These are phyloP conservation scores for Agaricus sinodeliciosus DNA, from an alignment of 768 basidiomycete genomes.

Conservation along the genomic window DNA sequence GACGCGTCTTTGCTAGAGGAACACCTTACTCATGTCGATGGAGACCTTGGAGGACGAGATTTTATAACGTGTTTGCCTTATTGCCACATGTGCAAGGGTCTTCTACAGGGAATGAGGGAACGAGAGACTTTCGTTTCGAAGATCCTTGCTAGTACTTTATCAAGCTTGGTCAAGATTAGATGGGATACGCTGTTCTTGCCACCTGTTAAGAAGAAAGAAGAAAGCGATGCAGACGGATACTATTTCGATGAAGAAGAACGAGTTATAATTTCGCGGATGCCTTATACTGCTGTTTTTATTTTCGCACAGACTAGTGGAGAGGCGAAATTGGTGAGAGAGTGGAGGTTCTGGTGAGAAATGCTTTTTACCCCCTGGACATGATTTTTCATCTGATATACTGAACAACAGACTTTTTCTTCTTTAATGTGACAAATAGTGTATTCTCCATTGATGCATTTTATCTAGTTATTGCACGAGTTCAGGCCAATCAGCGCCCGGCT, in stretches of 20 bases:
- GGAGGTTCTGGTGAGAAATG: neutral
- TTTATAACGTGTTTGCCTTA: slow-evolving; percentile 23
- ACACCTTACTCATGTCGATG: slow-evolving; percentile 38
- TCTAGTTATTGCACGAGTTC: no score
- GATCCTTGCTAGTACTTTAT: neutral
- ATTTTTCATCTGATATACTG: neutral
- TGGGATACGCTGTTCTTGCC: slow-evolving; percentile 6
- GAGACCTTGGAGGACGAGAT: slow-evolving; percentile 18
- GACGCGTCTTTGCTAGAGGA: slow-evolving; percentile 39
- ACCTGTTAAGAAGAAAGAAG: neutral
- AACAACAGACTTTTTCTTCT: no score
- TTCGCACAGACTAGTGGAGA: neutral
- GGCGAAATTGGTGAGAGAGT: neutral
- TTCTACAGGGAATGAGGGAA: slow-evolving; percentile 16
- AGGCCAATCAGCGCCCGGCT: no score
- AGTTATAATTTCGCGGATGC: neutral
- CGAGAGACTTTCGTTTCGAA: neutral
- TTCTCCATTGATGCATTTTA: no score
- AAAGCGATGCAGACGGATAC: neutral
- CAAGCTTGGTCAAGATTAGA: neutral
- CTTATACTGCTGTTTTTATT: neutral
- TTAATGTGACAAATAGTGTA: no score
- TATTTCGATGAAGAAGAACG: neutral
- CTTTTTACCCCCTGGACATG: neutral
- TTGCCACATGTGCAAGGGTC: slow-evolving; percentile 29